Base-by-base conservation (phyloP, 257 asterid genomes). In the Solanum dulcamara region DNA sequence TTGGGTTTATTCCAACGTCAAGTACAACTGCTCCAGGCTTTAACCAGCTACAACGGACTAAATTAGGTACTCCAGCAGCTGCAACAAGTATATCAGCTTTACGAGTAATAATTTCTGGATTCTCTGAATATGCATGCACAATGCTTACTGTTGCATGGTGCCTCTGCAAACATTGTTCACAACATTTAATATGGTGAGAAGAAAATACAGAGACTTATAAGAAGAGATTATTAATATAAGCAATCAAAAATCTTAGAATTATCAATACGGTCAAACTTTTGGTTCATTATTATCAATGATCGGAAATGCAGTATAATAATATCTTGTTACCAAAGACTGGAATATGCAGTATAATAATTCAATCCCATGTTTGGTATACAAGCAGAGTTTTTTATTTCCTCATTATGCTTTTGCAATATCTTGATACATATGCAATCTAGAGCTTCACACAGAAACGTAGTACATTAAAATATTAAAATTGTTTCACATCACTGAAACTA, bases 41-140 rank as follows among this genome's bases (percentile, higher is more conserved):
- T 87, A 96, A 80, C 99, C 99, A 96, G 90, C 90, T 91, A 57
- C 95, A 94, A 79, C 95, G 93, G 71, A 96, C 97, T 86, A 94
- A 88, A 90, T 96, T 92, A 14, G 96, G 96, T 84, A 96, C 92
- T 85, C 99, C 99, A 57, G 96, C 98, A 59, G 98, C 97, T 18
- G 94, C 86, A 81, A 96, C 90, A 72, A 94, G 84, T 85, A 96
- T 94, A 90, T 96, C 98, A 86, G 99, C 98, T 89, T 93, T 94
- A 48, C 98, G 91, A 44, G 95, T 81, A 71, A 96, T 86, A 74
- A 87, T 74, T 86, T 96, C 97, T 7, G 94, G 95, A 84, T 92
- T 89, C 86, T 87, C 89, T 13, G 98, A 90, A 84, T 87, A 91
- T 10, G 94, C 92, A 85, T 94, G 94, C 80, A 94, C 87, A 85